Base-by-base conservation (phyloP, 441 rosid genomes). In the Pelargonium myrrhifolium region DNA sequence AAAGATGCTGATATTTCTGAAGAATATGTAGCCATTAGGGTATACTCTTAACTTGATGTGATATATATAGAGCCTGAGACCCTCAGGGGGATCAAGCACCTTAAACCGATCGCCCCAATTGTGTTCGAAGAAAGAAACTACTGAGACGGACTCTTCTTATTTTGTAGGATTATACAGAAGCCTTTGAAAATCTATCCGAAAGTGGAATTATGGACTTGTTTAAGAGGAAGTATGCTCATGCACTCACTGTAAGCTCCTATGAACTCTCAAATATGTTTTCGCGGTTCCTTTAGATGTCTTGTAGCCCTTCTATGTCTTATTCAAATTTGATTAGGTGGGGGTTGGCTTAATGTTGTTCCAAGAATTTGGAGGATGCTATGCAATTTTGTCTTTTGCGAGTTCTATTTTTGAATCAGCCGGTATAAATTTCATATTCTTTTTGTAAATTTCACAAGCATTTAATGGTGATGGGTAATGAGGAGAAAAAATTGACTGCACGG, bases 311-410 rank as follows among this genome's bases (percentile, higher is more conserved):
- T 55, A 18, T 18, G 24, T 24, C 12, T 55, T 20, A 55, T 55
- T 59, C 31, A 60, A 37, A 58, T 20, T 45, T 58, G 65, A 31
- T 72, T 26, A 89, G 93, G 75, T 83, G 68, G 93, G 88, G 62
- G 81, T 82, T 4, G 97, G 93, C 63, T 47, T 89, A 18, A 80
- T 91, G 85, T 9, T 76, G 2, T n/a, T 89, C 9, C 84, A 77
- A 59, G 83, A 80, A 78, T 73, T 85, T 49, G 77, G 77, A 20
- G 92, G 90, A 26, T 61, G 55, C 26, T 70, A 78, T 45, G 92
- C 84, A 24, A 7, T 89, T 66, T 70, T 74, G 9, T 83, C 37
- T 65, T 89, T 85, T 63, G 80, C 81, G 3, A 78, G 79, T 65
- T 73, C 83, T 26, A 70, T 85, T 8, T 82, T 84, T 69, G 69